Percentiles rank a stretch among this genome's conserved stretches.
These are phyloP conservation scores for Quercus mongolica DNA, from an alignment of 306 rosid genomes.

Conservation along the genomic window DNA sequence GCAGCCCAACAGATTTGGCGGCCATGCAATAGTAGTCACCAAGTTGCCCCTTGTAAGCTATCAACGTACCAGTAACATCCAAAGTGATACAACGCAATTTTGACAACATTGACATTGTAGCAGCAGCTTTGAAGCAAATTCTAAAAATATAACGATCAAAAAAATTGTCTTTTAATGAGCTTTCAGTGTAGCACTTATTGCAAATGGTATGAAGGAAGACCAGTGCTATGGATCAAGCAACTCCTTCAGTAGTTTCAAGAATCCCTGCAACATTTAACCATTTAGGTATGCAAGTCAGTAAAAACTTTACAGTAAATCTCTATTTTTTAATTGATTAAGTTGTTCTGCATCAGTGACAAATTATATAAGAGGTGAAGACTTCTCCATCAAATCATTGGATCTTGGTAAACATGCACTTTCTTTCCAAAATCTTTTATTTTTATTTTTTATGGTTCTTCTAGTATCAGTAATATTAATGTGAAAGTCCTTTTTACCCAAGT, in stretches of 20 bases:
- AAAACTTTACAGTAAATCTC: neutral
- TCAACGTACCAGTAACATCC: constrained; percentile 89
- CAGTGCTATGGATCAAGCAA: constrained; percentile 4
- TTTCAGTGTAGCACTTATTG: constrained; percentile 3
- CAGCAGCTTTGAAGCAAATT: constrained; percentile 8
- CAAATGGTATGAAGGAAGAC: constrained; percentile 6
- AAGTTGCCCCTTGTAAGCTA: constrained; percentile 96
- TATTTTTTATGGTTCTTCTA: neutral
- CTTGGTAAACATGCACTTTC: neutral
- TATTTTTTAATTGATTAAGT: neutral
- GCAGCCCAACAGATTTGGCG: constrained; percentile 84
- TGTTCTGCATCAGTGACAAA: neutral
- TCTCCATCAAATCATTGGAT: neutral
- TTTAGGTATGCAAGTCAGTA: neutral
- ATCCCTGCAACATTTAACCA: constrained; percentile 33
- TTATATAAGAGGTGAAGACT: neutral
- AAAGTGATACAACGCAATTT: constrained; percentile 78
- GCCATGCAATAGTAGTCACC: constrained; percentile 99
- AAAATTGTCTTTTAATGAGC: constrained; percentile 8
- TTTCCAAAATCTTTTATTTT: neutral
- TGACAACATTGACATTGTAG: constrained; percentile 56
- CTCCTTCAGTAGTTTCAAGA: constrained; percentile 21
- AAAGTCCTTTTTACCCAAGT: neutral
- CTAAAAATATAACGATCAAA: neutral
- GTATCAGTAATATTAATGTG: neutral